Evolutionary conservation across 176 grass and related monocot genomes (phyloP).

Genomic region (Hsuehochloa calcarea): DNA sequence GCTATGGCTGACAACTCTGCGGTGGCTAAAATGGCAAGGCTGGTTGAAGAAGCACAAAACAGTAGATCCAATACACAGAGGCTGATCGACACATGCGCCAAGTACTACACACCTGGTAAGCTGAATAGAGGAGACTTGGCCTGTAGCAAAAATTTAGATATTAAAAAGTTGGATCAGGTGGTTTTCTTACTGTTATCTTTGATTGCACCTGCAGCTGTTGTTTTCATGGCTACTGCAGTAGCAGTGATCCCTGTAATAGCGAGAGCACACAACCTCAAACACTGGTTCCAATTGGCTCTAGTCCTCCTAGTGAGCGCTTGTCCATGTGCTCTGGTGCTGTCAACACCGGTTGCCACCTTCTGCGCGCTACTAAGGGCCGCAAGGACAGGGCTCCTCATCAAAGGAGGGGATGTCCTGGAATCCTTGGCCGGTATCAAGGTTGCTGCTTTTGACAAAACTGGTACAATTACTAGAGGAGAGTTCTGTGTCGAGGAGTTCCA

Average conservation of each 20-base stretch:
- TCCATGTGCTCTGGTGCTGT: constrained; percentile 88
- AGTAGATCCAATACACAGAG: constrained; percentile 71
- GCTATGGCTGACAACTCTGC: constrained; percentile 77
- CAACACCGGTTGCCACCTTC: constrained; percentile 86
- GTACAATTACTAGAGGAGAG: constrained; percentile 90
- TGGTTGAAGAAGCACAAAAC: constrained; percentile 97
- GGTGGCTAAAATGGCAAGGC: constrained; percentile 86
- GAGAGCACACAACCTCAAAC: constrained; percentile 47
- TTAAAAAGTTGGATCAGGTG: neutral
- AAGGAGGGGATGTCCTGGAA: constrained; percentile 97
- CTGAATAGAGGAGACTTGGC: neutral
- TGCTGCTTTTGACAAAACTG: constrained; percentile 90
- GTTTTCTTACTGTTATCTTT: constrained; percentile 30
- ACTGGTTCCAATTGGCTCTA: constrained; percentile 69
- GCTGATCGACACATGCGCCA: constrained; percentile 85
- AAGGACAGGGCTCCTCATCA: constrained; percentile 71
- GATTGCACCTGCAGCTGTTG: constrained; percentile 62
- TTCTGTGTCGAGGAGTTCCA: constrained; percentile 72
- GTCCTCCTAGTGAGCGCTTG: constrained; percentile 93
- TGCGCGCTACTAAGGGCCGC: constrained; percentile 84
- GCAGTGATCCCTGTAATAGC: constrained; percentile 58
- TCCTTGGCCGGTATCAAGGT: constrained; percentile 60
- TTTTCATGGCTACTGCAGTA: constrained; percentile 58
- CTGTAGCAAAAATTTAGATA: neutral
- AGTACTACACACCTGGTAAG: constrained; percentile 90